Evolutionary conservation across 176 grass and related monocot species (phyloP), one percentile per base, ranked within the genome.

Genomic region (Rhynchospora pubera): DNA sequence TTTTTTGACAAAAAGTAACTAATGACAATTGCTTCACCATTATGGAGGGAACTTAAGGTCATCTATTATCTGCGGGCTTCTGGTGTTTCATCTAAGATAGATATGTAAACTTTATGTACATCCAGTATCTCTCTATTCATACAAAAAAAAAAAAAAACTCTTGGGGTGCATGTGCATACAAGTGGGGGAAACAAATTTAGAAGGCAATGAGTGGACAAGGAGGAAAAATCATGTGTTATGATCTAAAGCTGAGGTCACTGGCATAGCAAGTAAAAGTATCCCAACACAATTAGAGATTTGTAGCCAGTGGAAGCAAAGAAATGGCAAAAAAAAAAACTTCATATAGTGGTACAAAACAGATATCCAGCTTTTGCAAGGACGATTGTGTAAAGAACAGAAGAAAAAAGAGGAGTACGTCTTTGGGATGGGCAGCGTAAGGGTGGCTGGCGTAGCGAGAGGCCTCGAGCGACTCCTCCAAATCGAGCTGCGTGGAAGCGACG

Each of bases 401-500:
- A 57, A 71, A n/a, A n/a, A 6, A 22, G 9, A 30, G 16, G 16
- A 56, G 22, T 84, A 94, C 96, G 82, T 98, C 96, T 85, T 98
- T 98, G 61, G 96, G 96, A 78, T 93, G 90, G 44, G 90, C 85
- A 34, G 92, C 86, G 84, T 98, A 98, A 44, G 92, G 92, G n/a
- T 98, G 90, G 56, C 92, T 94, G 6, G 96, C 91, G 80, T 98
- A 98, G 83, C 96, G 96, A 74, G 96, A 98, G 50, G 96, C 90
- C 87, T 98, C 96, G 16, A 98, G 89, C 1, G 89, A 87, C 89
- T 98, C 96, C 79, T 98, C 96, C 85, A 98, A 86, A 80, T 98
- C 96, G 58, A 93, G 88, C 65, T 93, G 92, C 19, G 87, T 87
- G 82, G 85, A 88, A 8, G 60, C 79, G 26, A 88, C 89, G 69